Conservation (phyloP, 2,329 filamentous ascomycete species). For the Diaporthe ampelina region DNA sequence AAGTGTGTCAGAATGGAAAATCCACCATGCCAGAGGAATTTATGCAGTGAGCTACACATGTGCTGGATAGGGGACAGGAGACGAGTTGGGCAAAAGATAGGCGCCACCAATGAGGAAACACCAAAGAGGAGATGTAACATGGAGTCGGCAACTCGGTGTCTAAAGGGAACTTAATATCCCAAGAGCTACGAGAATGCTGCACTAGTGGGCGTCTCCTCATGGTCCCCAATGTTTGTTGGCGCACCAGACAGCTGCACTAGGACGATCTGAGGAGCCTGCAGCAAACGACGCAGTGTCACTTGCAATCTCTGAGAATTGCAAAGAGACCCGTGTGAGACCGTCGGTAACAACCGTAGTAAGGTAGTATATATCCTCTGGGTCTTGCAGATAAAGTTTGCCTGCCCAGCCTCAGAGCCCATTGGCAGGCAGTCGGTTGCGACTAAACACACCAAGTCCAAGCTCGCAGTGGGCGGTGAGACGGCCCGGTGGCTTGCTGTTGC, state of each 20-base stretch:
- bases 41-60: not conserved
- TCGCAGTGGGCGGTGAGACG: not conserved
- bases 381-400: conserved; percentile 18
- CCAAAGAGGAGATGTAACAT: not conserved
- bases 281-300: not conserved
- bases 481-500: conserved; percentile 22
- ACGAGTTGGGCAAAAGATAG: conserved; percentile 3
- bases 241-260: conserved; percentile 14
- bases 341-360: conserved; percentile 1
- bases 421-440: conserved; percentile 19
- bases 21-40: not conserved
- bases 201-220: conserved; percentile 15
- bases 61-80: conserved; percentile 9
- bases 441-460: conserved; percentile 24
- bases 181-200: conserved; percentile 29
- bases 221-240: not conserved
- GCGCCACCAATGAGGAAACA: not conserved
- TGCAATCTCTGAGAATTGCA: conserved; percentile 7
- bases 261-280: conserved; percentile 4
- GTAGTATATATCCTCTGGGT: conserved; percentile 14
- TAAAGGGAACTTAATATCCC: conserved; percentile 4
- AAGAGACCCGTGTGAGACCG: conserved; percentile 25
- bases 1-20: conserved; percentile 42
- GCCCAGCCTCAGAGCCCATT: not conserved
- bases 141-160: conserved; percentile 11